Evolutionary conservation across 1,139 yeast species (phyloP).

Genomic region (Yamadazyma conglobata): DNA sequence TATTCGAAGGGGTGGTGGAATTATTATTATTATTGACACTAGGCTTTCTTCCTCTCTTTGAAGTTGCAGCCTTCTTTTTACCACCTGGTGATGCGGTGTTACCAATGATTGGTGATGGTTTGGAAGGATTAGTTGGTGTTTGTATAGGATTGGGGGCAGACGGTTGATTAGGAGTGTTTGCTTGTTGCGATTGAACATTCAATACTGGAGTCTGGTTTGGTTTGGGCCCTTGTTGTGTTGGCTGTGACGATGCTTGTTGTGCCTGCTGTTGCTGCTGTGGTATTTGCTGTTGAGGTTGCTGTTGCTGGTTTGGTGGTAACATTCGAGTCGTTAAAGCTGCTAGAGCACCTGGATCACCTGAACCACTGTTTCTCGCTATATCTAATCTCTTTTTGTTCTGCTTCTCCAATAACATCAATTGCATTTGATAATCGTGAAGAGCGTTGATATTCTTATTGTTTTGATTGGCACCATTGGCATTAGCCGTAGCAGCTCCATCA

Average conservation of each 20-base stretch:
- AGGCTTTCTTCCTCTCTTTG: conserved; percentile 36
- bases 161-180: background rate
- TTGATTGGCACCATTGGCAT: conserved; percentile 8
- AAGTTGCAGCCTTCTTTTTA: conserved; percentile 26
- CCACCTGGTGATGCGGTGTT: conserved; percentile 38
- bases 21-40: conserved; percentile 20
- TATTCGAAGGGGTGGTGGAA: conserved; percentile 16
- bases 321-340: conserved; percentile 19
- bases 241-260: background rate
- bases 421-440: conserved; percentile 73
- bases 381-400: conserved; percentile 65
- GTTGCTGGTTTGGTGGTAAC: conserved; percentile 22
- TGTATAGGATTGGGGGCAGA: conserved; percentile 4
- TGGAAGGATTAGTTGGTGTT: conserved; percentile 10
- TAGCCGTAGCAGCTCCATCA: conserved; percentile 10
- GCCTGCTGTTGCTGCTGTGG: conserved; percentile 8
- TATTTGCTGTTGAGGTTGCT: conserved; percentile 11
- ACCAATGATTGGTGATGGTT: conserved; percentile 24
- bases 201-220: background rate
- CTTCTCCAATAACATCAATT: conserved; percentile 65
- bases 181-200: too few species aligned
- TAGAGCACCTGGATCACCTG: conserved; percentile 18
- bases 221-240: background rate
- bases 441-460: conserved; percentile 36
- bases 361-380: conserved; percentile 41